phyloP scores from a whole-genome alignment of 2,329 filamentous ascomycete species.

The Spiromastix sp. region DNA sequence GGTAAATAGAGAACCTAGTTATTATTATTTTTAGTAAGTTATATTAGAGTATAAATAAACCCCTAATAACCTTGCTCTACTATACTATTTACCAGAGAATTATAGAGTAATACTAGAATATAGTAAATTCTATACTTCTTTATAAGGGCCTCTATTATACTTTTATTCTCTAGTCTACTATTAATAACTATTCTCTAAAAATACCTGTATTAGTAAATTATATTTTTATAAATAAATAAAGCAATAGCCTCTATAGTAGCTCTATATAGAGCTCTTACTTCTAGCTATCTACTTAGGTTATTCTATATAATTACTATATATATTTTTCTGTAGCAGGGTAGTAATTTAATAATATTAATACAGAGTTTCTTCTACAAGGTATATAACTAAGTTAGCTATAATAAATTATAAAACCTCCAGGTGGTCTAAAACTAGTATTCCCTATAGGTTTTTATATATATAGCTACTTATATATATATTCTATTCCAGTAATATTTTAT shows the following conservation, averaged over 20 bases:
- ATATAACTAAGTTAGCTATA: neutral
- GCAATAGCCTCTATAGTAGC: neutral
- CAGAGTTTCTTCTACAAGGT: neutral
- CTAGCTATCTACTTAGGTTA: neutral
- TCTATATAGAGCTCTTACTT: neutral
- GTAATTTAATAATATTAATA: neutral
- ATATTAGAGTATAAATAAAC: neutral
- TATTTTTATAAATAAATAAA: neutral
- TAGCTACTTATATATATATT: neutral
- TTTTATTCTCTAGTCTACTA: neutral
- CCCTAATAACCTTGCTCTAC: neutral
- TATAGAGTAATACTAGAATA: neutral
- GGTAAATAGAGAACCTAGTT: neutral
- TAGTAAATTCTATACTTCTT: neutral
- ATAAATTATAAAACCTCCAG: neutral
- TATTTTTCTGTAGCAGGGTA: neutral
- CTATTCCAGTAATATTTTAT: neutral
- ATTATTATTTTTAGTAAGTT: neutral
- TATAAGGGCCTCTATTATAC: neutral
- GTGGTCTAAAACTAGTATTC: neutral
- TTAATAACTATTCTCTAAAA: neutral
- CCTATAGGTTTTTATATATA: neutral
- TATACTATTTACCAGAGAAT: neutral
- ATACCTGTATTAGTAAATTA: neutral
- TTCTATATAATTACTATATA: neutral